Conservation (phyloP, 164 flowering plant genomes). For the Sextonia rubra region DNA sequence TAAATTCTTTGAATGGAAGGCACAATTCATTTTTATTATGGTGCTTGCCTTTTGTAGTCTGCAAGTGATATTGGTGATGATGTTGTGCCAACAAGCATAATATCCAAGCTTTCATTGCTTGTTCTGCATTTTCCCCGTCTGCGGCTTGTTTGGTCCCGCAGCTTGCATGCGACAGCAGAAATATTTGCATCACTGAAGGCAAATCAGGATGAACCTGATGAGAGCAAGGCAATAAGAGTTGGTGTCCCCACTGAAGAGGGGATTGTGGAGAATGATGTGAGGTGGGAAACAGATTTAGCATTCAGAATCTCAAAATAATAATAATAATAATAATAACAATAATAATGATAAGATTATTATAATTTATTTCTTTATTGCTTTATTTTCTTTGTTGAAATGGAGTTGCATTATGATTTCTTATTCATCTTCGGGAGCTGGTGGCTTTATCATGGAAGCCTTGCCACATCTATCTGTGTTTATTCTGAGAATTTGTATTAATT, state of each 20-base stretch:
- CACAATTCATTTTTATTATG: not conserved
- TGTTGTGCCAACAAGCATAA: constrained; percentile 75
- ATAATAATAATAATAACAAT: no score
- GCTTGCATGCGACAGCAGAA: constrained; percentile 96
- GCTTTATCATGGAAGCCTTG: not conserved
- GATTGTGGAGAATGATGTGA: constrained; percentile 78
- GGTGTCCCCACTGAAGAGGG: constrained; percentile 97
- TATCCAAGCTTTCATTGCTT: constrained; percentile 88
- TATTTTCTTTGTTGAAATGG: no score
- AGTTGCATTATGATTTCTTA: no score
- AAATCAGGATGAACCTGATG: constrained; percentile 98
- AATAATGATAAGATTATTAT: no score
- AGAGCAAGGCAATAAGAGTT: constrained; percentile 73
- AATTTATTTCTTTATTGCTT: no score
- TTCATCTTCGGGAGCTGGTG: no score
- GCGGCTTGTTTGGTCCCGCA: constrained; percentile 95
- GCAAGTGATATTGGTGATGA: constrained; percentile 96
- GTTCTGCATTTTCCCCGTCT: constrained; percentile 93
- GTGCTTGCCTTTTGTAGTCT: constrained; percentile 51
- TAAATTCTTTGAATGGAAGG: not conserved
- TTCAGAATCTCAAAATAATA: not conserved
- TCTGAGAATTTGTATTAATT: no score
- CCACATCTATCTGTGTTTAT: no score
- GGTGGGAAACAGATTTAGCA: constrained; percentile 35
- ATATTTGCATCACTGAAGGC: constrained; percentile 88